phyloP scores from a whole-genome alignment of 345 rosid species.

The Crucihimalaya himalaica region DNA sequence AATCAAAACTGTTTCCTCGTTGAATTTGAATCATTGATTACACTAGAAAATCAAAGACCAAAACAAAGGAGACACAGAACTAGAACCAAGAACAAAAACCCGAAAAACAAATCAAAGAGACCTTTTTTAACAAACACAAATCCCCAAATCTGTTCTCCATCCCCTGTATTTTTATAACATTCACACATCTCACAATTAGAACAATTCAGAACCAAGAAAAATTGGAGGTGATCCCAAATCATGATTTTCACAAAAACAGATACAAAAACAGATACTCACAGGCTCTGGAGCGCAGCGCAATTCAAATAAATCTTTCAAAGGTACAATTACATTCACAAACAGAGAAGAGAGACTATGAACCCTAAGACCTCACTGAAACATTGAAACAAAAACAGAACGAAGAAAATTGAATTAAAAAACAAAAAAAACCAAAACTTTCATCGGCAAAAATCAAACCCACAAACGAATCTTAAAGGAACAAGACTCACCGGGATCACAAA shows the following conservation, averaged over 20 bases:
- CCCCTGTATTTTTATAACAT: too few species aligned
- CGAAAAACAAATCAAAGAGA: neutral
- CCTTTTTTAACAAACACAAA: neutral
- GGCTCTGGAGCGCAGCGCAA: slow-evolving; percentile 4
- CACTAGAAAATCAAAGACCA: too few species aligned
- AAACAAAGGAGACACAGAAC: too few species aligned
- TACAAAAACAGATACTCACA: neutral
- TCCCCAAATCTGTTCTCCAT: neutral
- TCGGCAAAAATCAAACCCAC: neutral
- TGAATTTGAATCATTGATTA: neutral
- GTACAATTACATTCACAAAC: neutral
- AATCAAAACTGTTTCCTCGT: neutral
- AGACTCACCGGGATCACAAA: slow-evolving; percentile 75
- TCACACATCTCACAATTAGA: too few species aligned
- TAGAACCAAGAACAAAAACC: slow-evolving; percentile 1
- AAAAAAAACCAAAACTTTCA: neutral
- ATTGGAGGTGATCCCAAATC: neutral
- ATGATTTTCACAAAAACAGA: neutral
- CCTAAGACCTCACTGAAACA: slow-evolving; percentile 20
- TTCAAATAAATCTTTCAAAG: slow-evolving; percentile 10
- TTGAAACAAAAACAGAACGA: neutral
- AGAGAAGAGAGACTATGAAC: slow-evolving; percentile 17
- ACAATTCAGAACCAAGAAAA: neutral
- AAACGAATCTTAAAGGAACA: slow-evolving; percentile 23
- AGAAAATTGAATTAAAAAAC: neutral